Percentiles rank a stretch among this genome's conserved stretches.
Conservation (phyloP, 768 basidiomycete species). For the Hysterangium stoloniferum region DNA sequence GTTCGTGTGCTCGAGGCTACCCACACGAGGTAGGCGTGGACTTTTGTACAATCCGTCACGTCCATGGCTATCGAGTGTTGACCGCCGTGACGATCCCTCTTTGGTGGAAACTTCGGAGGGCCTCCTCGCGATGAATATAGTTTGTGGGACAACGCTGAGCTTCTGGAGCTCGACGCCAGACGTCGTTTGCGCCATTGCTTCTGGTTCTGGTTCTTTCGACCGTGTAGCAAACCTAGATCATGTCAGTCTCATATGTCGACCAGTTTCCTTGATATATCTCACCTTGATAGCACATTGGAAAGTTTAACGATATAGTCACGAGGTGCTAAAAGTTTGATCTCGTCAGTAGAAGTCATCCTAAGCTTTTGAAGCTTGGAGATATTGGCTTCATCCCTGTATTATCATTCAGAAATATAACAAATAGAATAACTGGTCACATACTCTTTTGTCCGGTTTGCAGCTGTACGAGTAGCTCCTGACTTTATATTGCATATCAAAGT, state of each 20-base stretch:
- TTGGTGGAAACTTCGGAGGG: slow-evolving; percentile 9
- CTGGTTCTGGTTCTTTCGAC: slow-evolving; percentile 54
- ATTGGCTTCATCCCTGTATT: slow-evolving; percentile 65
- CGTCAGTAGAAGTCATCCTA: slow-evolving; percentile 77
- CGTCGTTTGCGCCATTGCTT: slow-evolving; percentile 48
- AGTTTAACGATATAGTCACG: slow-evolving; percentile 82
- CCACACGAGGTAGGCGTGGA: slow-evolving; percentile 37
- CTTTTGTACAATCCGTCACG: slow-evolving; percentile 38
- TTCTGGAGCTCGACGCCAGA: slow-evolving; percentile 76
- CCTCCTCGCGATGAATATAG: slow-evolving; percentile 62
- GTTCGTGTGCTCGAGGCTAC: slow-evolving; percentile 46
- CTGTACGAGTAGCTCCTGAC: slow-evolving; percentile 37
- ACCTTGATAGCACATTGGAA: slow-evolving; percentile 75
- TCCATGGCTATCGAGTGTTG: neutral
- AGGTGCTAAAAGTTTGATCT: slow-evolving; percentile 81
- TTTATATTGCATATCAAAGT: slow-evolving; percentile 60
- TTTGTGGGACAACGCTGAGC: slow-evolving; percentile 84
- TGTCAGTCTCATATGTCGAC: slow-evolving; percentile 1
- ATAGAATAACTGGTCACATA: slow-evolving; percentile 30
- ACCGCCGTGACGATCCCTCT: neutral
- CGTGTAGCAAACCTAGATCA: slow-evolving; percentile 57
- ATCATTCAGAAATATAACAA: neutral
- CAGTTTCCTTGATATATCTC: neutral
- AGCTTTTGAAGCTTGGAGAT: slow-evolving; percentile 75
- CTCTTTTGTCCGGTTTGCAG: slow-evolving; percentile 56